These are phyloP conservation scores for Metarhizium guizhouense DNA, from an alignment of 2,329 filamentous ascomycete species.

Conservation along the genomic window DNA sequence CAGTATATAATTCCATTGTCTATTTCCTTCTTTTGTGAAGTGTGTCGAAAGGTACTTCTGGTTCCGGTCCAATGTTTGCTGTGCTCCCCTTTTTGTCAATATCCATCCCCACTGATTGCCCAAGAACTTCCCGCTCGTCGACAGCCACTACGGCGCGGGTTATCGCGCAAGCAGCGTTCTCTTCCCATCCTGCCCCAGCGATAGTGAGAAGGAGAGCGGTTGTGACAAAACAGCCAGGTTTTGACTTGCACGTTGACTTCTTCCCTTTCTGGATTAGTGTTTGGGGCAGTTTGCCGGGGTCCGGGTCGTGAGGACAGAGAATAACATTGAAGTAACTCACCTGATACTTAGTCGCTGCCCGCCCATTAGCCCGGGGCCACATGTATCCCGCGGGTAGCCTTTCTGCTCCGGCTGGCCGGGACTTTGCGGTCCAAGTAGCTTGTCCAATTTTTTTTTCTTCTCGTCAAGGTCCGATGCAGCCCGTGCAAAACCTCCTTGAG, in stretches of 20 bases:
- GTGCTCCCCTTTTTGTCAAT: no score
- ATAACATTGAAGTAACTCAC: not conserved
- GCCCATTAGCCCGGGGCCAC: not conserved
- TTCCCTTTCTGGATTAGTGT: slow-evolving; percentile 19
- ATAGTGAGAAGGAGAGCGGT: no score
- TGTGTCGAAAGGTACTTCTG: no score
- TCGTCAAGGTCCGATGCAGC: not conserved
- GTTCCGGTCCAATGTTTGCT: no score
- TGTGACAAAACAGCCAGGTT: no score
- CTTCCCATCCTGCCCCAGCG: no score
- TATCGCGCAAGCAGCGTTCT: not conserved
- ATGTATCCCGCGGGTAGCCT: slow-evolving; percentile 3
- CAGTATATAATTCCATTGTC: no score
- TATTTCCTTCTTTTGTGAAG: no score
- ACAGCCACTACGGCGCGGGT: no score
- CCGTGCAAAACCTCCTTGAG: not conserved
- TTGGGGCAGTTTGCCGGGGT: slow-evolving; percentile 1
- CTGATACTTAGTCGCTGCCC: not conserved
- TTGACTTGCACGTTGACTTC: slow-evolving; percentile 17
- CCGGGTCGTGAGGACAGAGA: not conserved
- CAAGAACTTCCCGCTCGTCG: no score
- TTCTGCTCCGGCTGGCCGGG: slow-evolving; percentile 14
- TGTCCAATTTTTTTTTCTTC: slow-evolving; percentile 18
- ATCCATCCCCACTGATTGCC: no score
- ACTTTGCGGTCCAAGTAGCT: slow-evolving; percentile 17